Base-by-base conservation (phyloP, 169 alveolate genomes). In the Babesia caballi region DNA sequence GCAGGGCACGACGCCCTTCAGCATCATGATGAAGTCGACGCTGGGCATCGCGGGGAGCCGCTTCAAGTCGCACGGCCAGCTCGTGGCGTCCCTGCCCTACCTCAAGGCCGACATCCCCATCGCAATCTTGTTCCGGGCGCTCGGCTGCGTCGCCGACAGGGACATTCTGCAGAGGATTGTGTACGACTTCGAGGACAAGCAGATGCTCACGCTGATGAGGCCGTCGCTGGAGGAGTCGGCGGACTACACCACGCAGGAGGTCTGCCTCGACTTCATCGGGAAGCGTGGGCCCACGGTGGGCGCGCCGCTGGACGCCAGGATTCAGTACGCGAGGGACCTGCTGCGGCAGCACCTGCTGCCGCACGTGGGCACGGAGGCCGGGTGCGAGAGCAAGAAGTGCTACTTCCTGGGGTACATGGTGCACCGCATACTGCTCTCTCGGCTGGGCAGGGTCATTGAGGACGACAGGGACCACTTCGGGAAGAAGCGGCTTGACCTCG, bases 401-500 rank as follows among this genome's bases (percentile, higher is more conserved):
- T 97, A 94, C 90, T 98, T 96, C 85, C 91, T 98, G 32, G 99
- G 99, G 21, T 97, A 98, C 91, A 98, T 98, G 99, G 97, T 95
- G 11, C 96, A 97, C 84, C 91, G 99, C 49, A 81, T 97, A 51
- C 88, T 97, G 72, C 95, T 96, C 59, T 98, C 99, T 35, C 94
- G 95, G 52, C 87, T 97, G 50, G 99, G 99, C 11, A 90, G 99
- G 73, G 95, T 95, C 33, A 89, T 89, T 30, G 99, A 97, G 81
- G 99, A 98, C 89, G 99, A 98, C 82, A 92, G 99, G 56, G 99
- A 98, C 84, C 99, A 98, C 85, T 98, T 97, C 84, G 99, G 99
- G 11, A 98, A 98, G 92, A 98, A 98, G 86, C 93, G 99, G 80
- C 82, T 98, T 36, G 99, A 98, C 88, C 90, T 97, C 93, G 98